These are phyloP conservation scores for Xylariaceae sp. DNA, from an alignment of 2,329 filamentous ascomycete species.

Conservation along the genomic window DNA sequence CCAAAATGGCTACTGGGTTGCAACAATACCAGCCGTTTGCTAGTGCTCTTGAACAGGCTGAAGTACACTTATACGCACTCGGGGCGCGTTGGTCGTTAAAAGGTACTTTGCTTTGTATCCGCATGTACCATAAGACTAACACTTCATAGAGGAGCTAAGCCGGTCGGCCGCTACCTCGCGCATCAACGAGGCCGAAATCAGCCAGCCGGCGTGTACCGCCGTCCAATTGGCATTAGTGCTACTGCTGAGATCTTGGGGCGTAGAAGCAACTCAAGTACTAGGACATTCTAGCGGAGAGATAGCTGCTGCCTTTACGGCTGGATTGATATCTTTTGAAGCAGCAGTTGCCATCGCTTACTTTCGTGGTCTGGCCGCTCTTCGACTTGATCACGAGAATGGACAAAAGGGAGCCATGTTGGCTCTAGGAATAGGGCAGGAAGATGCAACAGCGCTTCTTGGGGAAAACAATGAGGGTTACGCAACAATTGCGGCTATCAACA, in stretches of 20 bases:
- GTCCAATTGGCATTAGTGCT: constrained; percentile 47
- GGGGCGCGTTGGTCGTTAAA: constrained; percentile 38
- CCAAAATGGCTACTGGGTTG: constrained; percentile 15
- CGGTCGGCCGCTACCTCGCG: constrained; percentile 27
- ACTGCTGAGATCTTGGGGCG: constrained; percentile 39
- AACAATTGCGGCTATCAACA: constrained; percentile 30
- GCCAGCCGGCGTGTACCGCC: constrained; percentile 47
- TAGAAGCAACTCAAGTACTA: constrained; percentile 36
- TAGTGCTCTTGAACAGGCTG: constrained; percentile 29
- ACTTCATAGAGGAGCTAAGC: constrained; percentile 36
- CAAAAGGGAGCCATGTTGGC: constrained; percentile 36
- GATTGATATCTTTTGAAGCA: constrained; percentile 35
- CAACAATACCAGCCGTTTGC: constrained; percentile 10
- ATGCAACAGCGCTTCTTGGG: constrained; percentile 8
- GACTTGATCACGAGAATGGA: constrained; percentile 2
- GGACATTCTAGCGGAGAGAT: constrained; percentile 48
- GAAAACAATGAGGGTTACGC: constrained; percentile 15
- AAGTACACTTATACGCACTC: constrained; percentile 26
- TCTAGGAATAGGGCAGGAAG: constrained; percentile 25
- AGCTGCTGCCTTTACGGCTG: constrained; percentile 43
- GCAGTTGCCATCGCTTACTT: constrained; percentile 39
- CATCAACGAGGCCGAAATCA: constrained; percentile 39
- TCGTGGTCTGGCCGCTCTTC: constrained; percentile 32
- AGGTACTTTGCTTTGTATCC: background rate
- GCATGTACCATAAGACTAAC: background rate